A percentile compares a stretch with the other conserved stretches of the same genome.
phyloP scores from a whole-genome alignment of 495 filamentous ascomycete genomes.

The Niebla homalea region DNA sequence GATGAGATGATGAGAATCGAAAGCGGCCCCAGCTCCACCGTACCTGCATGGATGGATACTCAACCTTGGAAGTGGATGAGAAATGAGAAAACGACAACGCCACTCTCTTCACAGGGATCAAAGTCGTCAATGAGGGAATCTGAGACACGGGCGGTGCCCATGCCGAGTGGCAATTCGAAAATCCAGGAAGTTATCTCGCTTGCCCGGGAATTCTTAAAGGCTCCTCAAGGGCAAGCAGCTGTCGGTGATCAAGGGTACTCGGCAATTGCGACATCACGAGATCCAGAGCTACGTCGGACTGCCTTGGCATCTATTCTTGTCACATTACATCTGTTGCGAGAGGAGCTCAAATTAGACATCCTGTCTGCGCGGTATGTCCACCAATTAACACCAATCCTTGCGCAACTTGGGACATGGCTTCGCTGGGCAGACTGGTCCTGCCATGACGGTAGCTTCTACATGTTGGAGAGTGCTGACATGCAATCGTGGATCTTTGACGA shows the following conservation, averaged over 20 bases:
- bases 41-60: constrained; percentile 50
- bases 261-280: constrained; percentile 43
- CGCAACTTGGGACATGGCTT: constrained; percentile 75
- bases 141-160: background rate
- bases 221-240: constrained; percentile 34
- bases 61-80: constrained; percentile 64
- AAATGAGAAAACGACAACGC: constrained; percentile 26
- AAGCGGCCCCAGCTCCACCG: constrained; percentile 40
- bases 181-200: constrained; percentile 31
- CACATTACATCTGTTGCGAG: constrained; percentile 68
- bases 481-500: constrained; percentile 49
- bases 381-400: constrained; percentile 55
- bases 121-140: background rate
- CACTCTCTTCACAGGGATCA: background rate
- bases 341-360: constrained; percentile 77
- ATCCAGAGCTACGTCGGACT: constrained; percentile 39
- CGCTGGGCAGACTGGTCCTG: constrained; percentile 61
- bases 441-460: constrained; percentile 46
- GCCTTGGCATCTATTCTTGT: constrained; percentile 57
- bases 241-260: constrained; percentile 44
- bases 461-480: constrained; percentile 52
- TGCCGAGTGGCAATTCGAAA: constrained; percentile 21
- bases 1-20: constrained; percentile 46
- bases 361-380: constrained; percentile 42
- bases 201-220: constrained; percentile 45